Conservation (phyloP, 768 basidiomycete species). For the Candolleomyces aberdarensis region DNA sequence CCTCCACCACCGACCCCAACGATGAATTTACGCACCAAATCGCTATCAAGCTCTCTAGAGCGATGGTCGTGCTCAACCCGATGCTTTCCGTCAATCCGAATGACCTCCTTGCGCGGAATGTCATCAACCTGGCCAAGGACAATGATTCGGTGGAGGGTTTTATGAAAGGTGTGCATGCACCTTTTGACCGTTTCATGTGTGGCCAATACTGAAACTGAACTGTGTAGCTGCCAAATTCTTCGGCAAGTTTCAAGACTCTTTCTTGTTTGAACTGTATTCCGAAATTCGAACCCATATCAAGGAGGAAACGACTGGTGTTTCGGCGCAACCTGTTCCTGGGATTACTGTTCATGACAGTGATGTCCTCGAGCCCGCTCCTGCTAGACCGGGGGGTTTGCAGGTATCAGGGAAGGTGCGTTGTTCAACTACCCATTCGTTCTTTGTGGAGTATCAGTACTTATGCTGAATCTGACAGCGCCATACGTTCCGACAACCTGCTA, state of each 20-base stretch:
- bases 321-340: slow-evolving; percentile 63
- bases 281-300: slow-evolving; percentile 73
- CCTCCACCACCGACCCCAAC: slow-evolving; percentile 19
- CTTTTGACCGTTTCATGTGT: not conserved
- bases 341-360: slow-evolving; percentile 80
- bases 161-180: slow-evolving; percentile 52
- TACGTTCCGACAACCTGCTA: slow-evolving; percentile 74
- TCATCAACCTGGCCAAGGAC: slow-evolving; percentile 77
- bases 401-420: slow-evolving; percentile 56
- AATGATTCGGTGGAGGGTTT: slow-evolving; percentile 58
- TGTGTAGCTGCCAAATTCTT: slow-evolving; percentile 69
- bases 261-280: slow-evolving; percentile 73
- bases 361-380: slow-evolving; percentile 76
- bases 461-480: slow-evolving; percentile 50
- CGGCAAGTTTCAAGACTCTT: slow-evolving; percentile 81
- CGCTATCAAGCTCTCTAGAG: slow-evolving; percentile 77
- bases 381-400: slow-evolving; percentile 76
- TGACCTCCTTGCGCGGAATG: slow-evolving; percentile 72
- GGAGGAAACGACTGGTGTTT: slow-evolving; percentile 56
- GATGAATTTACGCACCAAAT: slow-evolving; percentile 61
- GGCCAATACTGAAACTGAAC: slow-evolving; percentile 1
- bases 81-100: slow-evolving; percentile 45
- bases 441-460: not conserved
- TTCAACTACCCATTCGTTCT: not conserved
- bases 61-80: slow-evolving; percentile 67